These are phyloP conservation scores for Fagus sylvatica DNA, from an alignment of 306 rosid species.

Conservation along the genomic window DNA sequence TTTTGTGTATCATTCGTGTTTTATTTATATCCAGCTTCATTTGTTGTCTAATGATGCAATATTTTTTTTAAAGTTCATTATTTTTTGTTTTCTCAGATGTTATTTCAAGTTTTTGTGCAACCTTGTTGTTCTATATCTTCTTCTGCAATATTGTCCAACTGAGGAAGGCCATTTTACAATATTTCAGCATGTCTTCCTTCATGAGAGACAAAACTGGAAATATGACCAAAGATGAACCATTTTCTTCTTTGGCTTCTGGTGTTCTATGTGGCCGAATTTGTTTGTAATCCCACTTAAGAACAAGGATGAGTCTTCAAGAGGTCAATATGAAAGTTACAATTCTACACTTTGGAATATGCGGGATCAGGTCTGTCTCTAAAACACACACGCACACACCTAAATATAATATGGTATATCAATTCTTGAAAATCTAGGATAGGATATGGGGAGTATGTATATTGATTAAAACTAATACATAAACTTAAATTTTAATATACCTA, in stretches of 20 bases:
- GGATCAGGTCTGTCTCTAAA: slow-evolving; percentile 54
- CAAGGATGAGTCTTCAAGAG: slow-evolving; percentile 58
- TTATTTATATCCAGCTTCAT: background rate
- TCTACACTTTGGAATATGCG: slow-evolving; percentile 70
- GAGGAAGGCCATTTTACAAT: slow-evolving; percentile 54
- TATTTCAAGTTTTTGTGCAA: background rate
- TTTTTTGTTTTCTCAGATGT: too few species aligned
- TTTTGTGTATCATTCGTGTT: too few species aligned
- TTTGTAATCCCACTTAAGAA: slow-evolving; percentile 54
- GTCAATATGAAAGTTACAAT: slow-evolving; percentile 59
- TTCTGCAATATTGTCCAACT: slow-evolving; percentile 35
- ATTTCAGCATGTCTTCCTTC: slow-evolving; percentile 54
- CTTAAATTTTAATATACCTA: too few species aligned
- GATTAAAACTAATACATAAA: too few species aligned
- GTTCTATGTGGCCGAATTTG: slow-evolving; percentile 35
- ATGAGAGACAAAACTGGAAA: slow-evolving; percentile 30
- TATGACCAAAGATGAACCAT: slow-evolving; percentile 23
- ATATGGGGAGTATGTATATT: too few species aligned
- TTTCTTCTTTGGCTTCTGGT: slow-evolving; percentile 25
- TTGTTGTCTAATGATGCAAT: background rate
- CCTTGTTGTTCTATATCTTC: background rate
- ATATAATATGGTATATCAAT: too few species aligned
- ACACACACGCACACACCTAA: too few species aligned
- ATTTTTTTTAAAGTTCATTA: background rate
- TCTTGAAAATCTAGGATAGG: too few species aligned